A percentile compares a stretch with the other conserved stretches of the same genome.
These are phyloP conservation scores for Batrachochytrium dendrobatidis DNA, from an alignment of 371 early-diverging fungal species.

Conservation along the genomic window DNA sequence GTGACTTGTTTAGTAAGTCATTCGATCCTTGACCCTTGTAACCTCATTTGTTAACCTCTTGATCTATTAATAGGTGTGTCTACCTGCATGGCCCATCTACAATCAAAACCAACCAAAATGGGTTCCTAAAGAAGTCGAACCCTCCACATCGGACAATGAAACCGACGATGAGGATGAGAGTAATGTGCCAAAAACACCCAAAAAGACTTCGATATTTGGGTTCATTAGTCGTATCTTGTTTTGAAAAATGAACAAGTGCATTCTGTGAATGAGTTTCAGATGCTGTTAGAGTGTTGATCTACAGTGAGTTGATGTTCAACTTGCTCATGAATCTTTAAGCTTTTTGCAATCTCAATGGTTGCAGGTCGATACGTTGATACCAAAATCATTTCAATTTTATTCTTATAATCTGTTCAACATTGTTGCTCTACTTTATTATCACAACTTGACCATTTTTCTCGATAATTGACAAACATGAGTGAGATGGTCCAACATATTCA, in stretches of 20 bases:
- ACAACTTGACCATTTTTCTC: too few relatives aligned
- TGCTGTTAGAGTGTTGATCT: too few relatives aligned
- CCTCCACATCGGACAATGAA: background rate
- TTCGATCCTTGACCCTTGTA: background rate
- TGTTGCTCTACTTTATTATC: too few relatives aligned
- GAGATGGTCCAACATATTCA: too few relatives aligned
- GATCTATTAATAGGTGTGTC: conserved; percentile 1
- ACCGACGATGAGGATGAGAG: background rate
- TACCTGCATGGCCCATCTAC: conserved; percentile 18
- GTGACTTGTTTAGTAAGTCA: conserved; percentile 4
- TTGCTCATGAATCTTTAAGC: too few relatives aligned
- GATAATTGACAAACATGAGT: too few relatives aligned
- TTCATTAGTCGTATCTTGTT: background rate
- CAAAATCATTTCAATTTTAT: too few relatives aligned
- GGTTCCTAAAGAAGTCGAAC: conserved; percentile 8
- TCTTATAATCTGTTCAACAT: too few relatives aligned
- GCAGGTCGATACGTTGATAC: too few relatives aligned
- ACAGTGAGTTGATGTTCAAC: too few relatives aligned
- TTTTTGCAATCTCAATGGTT: too few relatives aligned
- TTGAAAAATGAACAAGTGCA: conserved; percentile 1
- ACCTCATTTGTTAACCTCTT: background rate
- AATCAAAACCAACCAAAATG: conserved; percentile 8
- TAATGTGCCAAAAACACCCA: background rate
- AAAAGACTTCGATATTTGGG: background rate
- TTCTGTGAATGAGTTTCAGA: too few relatives aligned